Conservation (phyloP, 148 eudicot species). For the Fagopyrum homotropicum region DNA sequence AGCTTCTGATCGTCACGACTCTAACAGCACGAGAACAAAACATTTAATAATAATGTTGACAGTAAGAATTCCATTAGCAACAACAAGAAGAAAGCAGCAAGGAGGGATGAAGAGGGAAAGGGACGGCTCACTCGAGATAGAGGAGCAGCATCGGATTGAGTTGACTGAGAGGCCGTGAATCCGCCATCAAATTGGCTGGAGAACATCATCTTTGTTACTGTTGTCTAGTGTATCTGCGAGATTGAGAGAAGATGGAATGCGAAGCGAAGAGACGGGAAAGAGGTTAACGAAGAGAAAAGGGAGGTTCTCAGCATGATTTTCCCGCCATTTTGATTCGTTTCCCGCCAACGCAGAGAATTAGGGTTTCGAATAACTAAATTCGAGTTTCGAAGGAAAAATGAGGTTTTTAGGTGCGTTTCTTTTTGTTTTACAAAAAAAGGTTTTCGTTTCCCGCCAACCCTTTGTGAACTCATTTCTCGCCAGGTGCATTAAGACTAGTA, state of each 20-base stretch:
- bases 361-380: slow-evolving; percentile 16
- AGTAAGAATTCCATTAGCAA: background rate
- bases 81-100: background rate
- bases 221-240: slow-evolving; percentile 12
- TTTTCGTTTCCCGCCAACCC: no score
- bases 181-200: slow-evolving; percentile 58
- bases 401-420: no score
- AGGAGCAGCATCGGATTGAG: slow-evolving; percentile 40
- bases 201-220: slow-evolving; percentile 29
- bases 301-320: slow-evolving; percentile 14
- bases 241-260: slow-evolving; percentile 1
- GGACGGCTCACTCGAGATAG: slow-evolving; percentile 37
- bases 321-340: slow-evolving; percentile 34
- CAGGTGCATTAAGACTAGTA: no score
- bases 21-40: slow-evolving; percentile 21
- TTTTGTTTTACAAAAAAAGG: no score
- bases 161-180: slow-evolving; percentile 51
- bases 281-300: background rate
- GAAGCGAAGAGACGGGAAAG: background rate
- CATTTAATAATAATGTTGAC: background rate
- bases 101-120: background rate
- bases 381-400: no score
- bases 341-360: slow-evolving; percentile 46
- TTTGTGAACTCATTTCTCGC: no score
- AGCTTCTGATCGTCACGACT: slow-evolving; percentile 47